Percentiles rank a stretch among this genome's conserved stretches.
Evolutionary conservation across 1,284 basidiomycete species (phyloP).

Genomic region (Ganoderma lingzhi): DNA sequence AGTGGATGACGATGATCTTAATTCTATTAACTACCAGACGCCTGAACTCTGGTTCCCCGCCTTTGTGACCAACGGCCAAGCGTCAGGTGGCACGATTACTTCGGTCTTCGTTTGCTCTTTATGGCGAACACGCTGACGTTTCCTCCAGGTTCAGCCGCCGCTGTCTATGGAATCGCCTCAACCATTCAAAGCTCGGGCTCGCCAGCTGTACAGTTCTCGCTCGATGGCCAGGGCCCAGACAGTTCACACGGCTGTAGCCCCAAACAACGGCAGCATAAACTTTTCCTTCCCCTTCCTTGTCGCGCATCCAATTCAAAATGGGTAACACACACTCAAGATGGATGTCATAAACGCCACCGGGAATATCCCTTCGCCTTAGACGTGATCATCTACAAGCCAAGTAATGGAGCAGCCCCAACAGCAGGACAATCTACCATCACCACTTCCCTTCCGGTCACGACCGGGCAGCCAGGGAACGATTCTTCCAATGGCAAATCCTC

Average conservation of each 20-base stretch:
- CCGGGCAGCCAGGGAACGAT: background rate
- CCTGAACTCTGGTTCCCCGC: constrained; percentile 7
- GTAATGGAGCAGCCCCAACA: constrained; percentile 10
- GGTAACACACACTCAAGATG: constrained; percentile 21
- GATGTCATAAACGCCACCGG: constrained; percentile 16
- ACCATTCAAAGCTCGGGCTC: constrained; percentile 3
- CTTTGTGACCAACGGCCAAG: background rate
- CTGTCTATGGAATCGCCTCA: constrained; percentile 17
- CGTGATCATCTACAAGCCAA: constrained; percentile 20
- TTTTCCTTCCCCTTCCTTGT: constrained; percentile 16
- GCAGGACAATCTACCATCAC: constrained; percentile 13
- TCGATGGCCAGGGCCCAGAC: constrained; percentile 20
- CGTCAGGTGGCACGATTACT: constrained; percentile 15
- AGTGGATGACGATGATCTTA: constrained; percentile 17
- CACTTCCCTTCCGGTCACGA: constrained; percentile 14
- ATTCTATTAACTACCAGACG: constrained; percentile 21
- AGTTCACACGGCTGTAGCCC: constrained; percentile 17
- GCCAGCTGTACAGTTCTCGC: constrained; percentile 17
- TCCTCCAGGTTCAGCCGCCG: constrained; percentile 19
- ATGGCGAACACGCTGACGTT: background rate
- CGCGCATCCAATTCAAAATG: background rate
- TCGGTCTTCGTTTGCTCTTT: background rate
- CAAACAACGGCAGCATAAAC: constrained; percentile 20
- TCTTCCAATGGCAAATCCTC: background rate
- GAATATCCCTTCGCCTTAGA: constrained; percentile 28